phyloP scores from a whole-genome alignment of 2,329 filamentous ascomycete species.

The Fusarium sp. region DNA sequence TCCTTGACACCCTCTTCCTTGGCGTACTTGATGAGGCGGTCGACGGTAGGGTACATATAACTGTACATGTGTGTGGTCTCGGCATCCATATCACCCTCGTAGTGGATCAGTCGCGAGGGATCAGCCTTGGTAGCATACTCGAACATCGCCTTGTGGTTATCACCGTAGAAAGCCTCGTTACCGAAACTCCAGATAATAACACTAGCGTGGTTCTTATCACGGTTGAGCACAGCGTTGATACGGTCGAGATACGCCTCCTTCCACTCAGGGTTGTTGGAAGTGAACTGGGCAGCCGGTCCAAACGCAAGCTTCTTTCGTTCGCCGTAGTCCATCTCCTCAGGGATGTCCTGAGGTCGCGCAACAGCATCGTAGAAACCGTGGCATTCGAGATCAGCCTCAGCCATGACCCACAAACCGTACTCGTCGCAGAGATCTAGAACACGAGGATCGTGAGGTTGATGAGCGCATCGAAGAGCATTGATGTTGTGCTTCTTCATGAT shows the following conservation, averaged over 20 bases:
- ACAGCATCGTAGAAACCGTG: conserved; percentile 65
- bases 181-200: conserved; percentile 79
- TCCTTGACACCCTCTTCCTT: conserved; percentile 57
- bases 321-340: conserved; percentile 68
- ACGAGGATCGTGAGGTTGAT: conserved; percentile 72
- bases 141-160: conserved; percentile 76
- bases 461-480: conserved; percentile 75
- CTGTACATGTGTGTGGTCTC: conserved; percentile 73
- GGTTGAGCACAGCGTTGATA: conserved; percentile 70
- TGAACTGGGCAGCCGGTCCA: conserved; percentile 65
- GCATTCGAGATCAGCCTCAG: conserved; percentile 63
- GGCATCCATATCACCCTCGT: conserved; percentile 72
- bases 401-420: conserved; percentile 71
- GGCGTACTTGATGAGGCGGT: conserved; percentile 60
- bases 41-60: conserved; percentile 72
- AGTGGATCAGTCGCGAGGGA: conserved; percentile 69
- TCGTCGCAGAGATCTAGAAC: conserved; percentile 72
- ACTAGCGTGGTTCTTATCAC: conserved; percentile 78
- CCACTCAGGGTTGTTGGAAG: conserved; percentile 71
- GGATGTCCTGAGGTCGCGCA: conserved; percentile 62
- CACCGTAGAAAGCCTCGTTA: conserved; percentile 78
- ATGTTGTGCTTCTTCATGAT: conserved; percentile 78
- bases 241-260: conserved; percentile 74
- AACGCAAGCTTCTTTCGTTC: conserved; percentile 69
- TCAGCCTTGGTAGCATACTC: conserved; percentile 69